Evolutionary conservation across 768 basidiomycete species (phyloP).

Genomic region (Termitomyces sp.): DNA sequence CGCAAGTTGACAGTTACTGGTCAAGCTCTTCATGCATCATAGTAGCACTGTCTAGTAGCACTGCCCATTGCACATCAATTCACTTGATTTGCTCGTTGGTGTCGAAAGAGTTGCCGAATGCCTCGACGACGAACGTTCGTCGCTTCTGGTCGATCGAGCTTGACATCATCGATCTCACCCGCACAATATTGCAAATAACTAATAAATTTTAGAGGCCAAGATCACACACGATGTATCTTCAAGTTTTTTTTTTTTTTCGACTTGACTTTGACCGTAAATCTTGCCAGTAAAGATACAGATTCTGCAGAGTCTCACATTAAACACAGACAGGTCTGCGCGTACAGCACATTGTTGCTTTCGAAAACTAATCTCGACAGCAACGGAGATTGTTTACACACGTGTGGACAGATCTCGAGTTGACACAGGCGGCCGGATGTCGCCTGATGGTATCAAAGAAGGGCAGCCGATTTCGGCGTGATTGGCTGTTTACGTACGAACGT

Average conservation of each 20-base stretch:
- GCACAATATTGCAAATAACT: neutral
- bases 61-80: neutral
- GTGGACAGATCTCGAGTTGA: too few relatives aligned
- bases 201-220: neutral
- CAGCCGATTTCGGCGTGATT: conserved; percentile 18
- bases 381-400: neutral
- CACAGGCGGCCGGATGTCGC: neutral
- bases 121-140: conserved; percentile 5
- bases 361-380: neutral
- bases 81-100: neutral
- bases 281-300: too few relatives aligned
- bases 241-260: neutral
- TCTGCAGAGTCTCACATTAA: neutral
- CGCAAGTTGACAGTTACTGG: neutral
- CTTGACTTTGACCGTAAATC: neutral
- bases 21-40: neutral
- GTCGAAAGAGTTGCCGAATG: neutral
- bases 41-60: too few relatives aligned
- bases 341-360: too few relatives aligned
- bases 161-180: neutral
- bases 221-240: neutral
- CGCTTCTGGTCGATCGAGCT: neutral
- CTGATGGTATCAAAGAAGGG: conserved; percentile 1
- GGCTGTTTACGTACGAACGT: conserved; percentile 27
- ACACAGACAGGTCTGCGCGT: neutral